Conservation (phyloP, 164 flowering plant genomes). For the Tinospora cordifolia region DNA sequence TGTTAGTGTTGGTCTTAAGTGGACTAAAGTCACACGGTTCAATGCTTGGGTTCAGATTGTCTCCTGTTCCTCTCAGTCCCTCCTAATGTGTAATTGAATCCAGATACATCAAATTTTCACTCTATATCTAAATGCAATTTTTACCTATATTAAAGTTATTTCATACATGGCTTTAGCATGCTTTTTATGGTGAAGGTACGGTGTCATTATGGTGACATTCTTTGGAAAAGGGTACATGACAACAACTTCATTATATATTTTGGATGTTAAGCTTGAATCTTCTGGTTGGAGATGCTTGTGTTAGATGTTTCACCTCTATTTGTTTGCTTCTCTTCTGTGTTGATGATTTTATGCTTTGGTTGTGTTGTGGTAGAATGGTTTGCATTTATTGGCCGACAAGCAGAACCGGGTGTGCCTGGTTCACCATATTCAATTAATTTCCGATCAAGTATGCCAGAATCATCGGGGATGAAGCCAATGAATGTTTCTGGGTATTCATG, state of each 20-base stretch:
- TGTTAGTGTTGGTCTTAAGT: too few species aligned
- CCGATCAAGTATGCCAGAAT: constrained; percentile 36
- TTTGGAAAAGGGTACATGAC: too few species aligned
- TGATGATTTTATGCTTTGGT: neutral
- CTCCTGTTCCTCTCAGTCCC: too few species aligned
- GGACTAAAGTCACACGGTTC: too few species aligned
- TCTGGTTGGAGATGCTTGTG: neutral
- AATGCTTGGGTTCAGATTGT: too few species aligned
- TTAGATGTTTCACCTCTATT: neutral
- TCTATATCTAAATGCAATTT: too few species aligned
- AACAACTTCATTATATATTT: neutral
- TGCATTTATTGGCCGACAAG: constrained; percentile 72
- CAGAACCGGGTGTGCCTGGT: constrained; percentile 56
- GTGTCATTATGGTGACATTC: neutral
- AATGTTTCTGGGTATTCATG: constrained; percentile 85
- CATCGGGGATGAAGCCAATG: constrained; percentile 88
- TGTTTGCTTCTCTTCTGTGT: neutral
- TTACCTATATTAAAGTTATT: too few species aligned
- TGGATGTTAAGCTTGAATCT: neutral
- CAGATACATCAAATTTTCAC: too few species aligned
- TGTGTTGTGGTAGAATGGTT: constrained; percentile 62
- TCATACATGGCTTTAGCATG: too few species aligned
- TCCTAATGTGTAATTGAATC: too few species aligned
- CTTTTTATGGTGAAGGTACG: neutral
- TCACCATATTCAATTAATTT: constrained; percentile 87